Conservation (phyloP, 148 eudicot species). For the Persicaria maculosa region DNA sequence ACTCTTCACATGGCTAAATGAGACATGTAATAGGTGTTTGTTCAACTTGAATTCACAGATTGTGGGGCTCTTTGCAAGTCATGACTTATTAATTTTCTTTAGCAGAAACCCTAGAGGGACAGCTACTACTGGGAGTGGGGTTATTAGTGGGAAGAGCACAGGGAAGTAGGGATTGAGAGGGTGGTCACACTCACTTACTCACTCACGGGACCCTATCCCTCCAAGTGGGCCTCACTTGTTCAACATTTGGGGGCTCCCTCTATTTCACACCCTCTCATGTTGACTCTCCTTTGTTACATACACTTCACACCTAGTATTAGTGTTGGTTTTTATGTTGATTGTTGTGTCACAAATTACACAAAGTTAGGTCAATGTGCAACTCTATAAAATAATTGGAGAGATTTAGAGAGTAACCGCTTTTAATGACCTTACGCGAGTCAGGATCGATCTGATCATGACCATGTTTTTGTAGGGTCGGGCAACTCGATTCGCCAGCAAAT, state of each 20-base stretch:
- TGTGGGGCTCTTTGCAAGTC: neutral
- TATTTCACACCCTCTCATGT: neutral
- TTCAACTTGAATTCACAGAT: neutral
- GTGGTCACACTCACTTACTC: neutral
- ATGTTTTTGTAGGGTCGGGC: too few relatives aligned
- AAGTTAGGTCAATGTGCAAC: too few relatives aligned
- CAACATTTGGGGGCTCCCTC: neutral
- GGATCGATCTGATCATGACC: too few relatives aligned
- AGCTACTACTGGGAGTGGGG: constrained; percentile 1
- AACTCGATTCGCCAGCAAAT: too few relatives aligned
- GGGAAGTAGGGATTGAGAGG: neutral
- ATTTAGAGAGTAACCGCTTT: too few relatives aligned
- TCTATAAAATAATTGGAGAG: too few relatives aligned
- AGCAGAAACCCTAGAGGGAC: constrained; percentile 6
- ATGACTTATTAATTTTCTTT: neutral
- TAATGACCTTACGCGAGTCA: too few relatives aligned
- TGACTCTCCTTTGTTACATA: neutral
- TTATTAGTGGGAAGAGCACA: neutral
- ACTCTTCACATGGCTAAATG: too few relatives aligned
- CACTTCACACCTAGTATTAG: too few relatives aligned
- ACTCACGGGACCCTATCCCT: neutral
- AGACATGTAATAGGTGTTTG: too few relatives aligned
- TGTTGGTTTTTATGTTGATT: too few relatives aligned
- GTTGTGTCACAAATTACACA: too few relatives aligned
- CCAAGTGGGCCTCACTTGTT: neutral